Evolutionary conservation across 2,329 filamentous ascomycete species (phyloP).

Genomic region (Polytolypa hystricis): DNA sequence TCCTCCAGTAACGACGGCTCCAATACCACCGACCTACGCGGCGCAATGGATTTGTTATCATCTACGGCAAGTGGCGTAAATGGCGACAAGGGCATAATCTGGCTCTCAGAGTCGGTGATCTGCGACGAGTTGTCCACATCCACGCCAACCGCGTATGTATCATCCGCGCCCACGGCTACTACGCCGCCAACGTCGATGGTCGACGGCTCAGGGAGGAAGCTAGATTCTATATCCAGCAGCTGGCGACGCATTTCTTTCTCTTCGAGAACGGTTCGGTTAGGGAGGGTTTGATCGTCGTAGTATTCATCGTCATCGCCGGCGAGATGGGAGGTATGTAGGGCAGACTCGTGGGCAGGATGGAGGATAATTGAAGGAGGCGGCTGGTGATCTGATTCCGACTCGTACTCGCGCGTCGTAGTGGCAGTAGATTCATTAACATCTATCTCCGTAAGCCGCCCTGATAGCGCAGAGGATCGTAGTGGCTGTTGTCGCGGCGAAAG

Average conservation of each 20-base stretch:
- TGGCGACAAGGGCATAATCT: conserved; percentile 13
- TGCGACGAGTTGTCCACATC: conserved; percentile 14
- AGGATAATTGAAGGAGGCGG: too few relatives aligned
- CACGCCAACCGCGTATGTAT: conserved; percentile 34
- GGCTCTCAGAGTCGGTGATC: conserved; percentile 6
- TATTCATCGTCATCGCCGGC: conserved; percentile 3
- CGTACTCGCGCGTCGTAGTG: too few relatives aligned
- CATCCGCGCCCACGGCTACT: conserved; percentile 22
- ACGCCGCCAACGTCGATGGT: conserved; percentile 26
- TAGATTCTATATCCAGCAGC: conserved; percentile 53
- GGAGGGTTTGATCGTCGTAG: conserved; percentile 9
- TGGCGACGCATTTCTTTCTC: conserved; percentile 50
- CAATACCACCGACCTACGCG: too few relatives aligned
- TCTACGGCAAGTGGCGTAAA: conserved; percentile 17
- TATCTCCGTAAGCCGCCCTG: too few relatives aligned
- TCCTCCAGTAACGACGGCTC: conserved; percentile 9
- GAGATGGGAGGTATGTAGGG: too few relatives aligned
- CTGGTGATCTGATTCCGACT: too few relatives aligned
- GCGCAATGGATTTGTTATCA: conserved; percentile 11
- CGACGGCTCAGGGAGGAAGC: conserved; percentile 48
- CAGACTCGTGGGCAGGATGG: too few relatives aligned
- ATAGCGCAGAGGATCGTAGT: too few relatives aligned
- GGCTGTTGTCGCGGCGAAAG: too few relatives aligned
- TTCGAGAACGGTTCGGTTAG: conserved; percentile 37
- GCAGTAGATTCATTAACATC: too few relatives aligned